A percentile compares a stretch with the other conserved stretches of the same genome.
Conservation (phyloP, 2,329 filamentous ascomycete species). For the Alternaria gansuensis region DNA sequence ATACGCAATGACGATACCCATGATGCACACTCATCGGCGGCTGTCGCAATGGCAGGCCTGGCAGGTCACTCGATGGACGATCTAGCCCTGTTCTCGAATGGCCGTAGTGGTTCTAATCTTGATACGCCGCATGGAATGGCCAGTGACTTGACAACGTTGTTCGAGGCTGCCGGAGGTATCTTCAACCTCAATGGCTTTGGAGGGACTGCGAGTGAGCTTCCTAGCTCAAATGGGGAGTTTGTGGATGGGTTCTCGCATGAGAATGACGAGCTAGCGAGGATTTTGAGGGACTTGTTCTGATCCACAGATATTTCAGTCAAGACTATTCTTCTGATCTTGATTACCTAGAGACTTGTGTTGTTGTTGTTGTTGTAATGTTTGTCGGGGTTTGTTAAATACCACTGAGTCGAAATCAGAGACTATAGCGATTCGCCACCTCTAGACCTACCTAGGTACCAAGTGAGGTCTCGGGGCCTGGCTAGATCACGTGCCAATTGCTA, state of each 20-base stretch:
- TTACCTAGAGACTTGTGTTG: neutral
- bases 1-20: constrained; percentile 56
- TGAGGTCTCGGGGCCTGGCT: constrained; percentile 2
- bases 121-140: constrained; percentile 68
- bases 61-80: constrained; percentile 70
- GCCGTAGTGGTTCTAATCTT: constrained; percentile 44
- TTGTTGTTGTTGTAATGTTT: neutral
- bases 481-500: constrained; percentile 33
- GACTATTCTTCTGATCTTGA: neutral
- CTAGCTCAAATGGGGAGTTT: constrained; percentile 54
- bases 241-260: constrained; percentile 62
- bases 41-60: constrained; percentile 71
- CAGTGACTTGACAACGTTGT: constrained; percentile 69
- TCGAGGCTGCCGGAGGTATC: constrained; percentile 68
- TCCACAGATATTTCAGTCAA: neutral
- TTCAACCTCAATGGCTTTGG: constrained; percentile 38
- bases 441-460: neutral
- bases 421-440: neutral
- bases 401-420: neutral
- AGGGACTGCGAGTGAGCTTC: constrained; percentile 44
- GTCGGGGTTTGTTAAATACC: neutral
- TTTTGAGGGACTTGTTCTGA: constrained; percentile 68
- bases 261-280: constrained; percentile 67
- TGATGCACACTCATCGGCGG: constrained; percentile 68
- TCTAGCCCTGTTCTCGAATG: constrained; percentile 59